Percentiles rank a stretch among this genome's conserved stretches.
phyloP scores from a whole-genome alignment of 169 alveolate genomes.

The Cryptosporidium baileyi region DNA sequence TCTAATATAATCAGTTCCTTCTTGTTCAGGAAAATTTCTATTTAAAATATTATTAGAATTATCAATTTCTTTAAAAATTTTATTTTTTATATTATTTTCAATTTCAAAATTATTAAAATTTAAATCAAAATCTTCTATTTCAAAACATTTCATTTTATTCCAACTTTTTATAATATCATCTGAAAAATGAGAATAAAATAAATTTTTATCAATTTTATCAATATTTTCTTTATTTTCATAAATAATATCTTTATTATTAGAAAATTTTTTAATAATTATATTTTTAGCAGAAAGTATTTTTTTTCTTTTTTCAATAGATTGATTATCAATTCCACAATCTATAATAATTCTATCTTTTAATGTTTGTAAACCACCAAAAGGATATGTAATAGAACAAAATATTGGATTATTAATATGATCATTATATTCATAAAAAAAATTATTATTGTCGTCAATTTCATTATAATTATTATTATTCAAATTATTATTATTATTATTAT shows the following conservation, averaged over 20 bases:
- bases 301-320: not conserved
- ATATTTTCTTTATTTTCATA: not conserved
- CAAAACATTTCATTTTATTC: conserved; percentile 18
- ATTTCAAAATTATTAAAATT: not conserved
- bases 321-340: not conserved
- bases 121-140: conserved; percentile 17
- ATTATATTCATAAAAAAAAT: not conserved
- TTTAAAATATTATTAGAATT: not conserved
- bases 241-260: not conserved
- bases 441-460: not conserved
- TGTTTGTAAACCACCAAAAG: conserved; percentile 47
- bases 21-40: conserved; percentile 43
- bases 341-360: not conserved
- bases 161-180: conserved; percentile 1
- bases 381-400: conserved; percentile 9
- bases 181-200: conserved; percentile 3
- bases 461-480: not conserved
- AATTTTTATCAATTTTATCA: not conserved
- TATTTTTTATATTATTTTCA: not conserved
- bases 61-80: not conserved
- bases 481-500: not conserved
- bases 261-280: not conserved
- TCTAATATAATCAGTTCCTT: conserved; percentile 16
- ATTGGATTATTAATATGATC: conserved; percentile 27
- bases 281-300: not conserved